Evolutionary conservation across 108 stramenopile genomes (phyloP).

Genomic region (Cylindrotheca fusiformis): DNA sequence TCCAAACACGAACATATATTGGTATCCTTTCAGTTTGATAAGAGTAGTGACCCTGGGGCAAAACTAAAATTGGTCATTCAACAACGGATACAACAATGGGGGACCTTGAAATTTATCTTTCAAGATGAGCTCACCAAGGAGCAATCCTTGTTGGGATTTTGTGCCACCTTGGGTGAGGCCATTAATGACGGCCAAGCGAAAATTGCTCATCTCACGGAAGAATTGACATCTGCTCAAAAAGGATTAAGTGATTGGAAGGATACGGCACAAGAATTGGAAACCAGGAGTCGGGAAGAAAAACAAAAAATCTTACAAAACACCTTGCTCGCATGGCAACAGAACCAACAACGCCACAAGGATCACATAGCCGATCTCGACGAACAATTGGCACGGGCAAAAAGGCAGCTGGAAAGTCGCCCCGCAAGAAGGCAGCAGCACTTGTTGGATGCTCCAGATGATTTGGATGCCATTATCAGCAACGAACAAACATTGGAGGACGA

Average conservation of each 20-base stretch:
- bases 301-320: constrained; percentile 23
- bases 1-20: background rate
- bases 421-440: too few species aligned
- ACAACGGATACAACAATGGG: background rate
- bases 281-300: constrained; percentile 34
- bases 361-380: constrained; percentile 11
- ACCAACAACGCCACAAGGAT: constrained; percentile 5
- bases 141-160: constrained; percentile 2
- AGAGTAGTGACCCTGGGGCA: background rate
- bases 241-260: constrained; percentile 31
- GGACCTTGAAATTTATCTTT: background rate
- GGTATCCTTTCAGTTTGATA: constrained; percentile 3
- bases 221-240: background rate
- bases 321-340: constrained; percentile 24
- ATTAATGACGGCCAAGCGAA: background rate
- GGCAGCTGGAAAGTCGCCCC: too few species aligned
- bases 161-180: background rate
- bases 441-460: too few species aligned
- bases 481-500: too few species aligned
- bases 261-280: constrained; percentile 31
- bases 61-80: background rate
- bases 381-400: too few species aligned
- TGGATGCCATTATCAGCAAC: too few species aligned
- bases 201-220: background rate
- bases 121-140: background rate